Conservation (phyloP, 2,329 filamentous ascomycete genomes). For the Stachybotrys echinatus region DNA sequence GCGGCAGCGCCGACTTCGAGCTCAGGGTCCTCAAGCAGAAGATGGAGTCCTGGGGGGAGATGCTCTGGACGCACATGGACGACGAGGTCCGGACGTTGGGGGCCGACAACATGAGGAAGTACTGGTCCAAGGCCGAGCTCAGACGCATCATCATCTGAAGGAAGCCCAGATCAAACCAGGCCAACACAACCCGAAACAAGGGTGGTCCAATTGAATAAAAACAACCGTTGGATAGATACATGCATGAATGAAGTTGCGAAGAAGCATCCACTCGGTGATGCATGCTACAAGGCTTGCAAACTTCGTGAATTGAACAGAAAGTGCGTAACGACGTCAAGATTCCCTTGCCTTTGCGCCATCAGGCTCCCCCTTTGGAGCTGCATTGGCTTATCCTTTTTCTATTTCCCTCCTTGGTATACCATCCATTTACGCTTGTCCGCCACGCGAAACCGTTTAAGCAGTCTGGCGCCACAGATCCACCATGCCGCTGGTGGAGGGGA, state of each 20-base stretch:
- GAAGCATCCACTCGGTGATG: no score
- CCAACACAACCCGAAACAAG: no score
- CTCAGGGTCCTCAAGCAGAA: slow-evolving; percentile 57
- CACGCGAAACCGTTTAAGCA: slow-evolving; percentile 10
- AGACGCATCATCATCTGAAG: slow-evolving; percentile 61
- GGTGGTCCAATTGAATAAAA: background rate
- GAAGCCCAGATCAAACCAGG: background rate
- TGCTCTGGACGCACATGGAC: slow-evolving; percentile 79
- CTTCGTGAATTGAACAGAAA: no score
- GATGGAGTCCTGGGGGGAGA: slow-evolving; percentile 73
- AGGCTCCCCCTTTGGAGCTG: no score
- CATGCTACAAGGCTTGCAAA: no score
- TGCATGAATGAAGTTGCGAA: no score
- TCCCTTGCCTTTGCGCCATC: no score
- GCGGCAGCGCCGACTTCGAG: slow-evolving; percentile 49
- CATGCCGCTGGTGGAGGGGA: slow-evolving; percentile 40
- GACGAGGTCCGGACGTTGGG: slow-evolving; percentile 74
- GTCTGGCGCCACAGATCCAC: slow-evolving; percentile 38
- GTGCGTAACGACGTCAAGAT: no score
- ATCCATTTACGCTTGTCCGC: background rate
- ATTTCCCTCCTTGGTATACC: background rate
- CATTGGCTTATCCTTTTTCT: no score
- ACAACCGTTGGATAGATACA: background rate
- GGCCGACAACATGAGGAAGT: slow-evolving; percentile 82
- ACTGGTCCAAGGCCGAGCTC: slow-evolving; percentile 76